These are phyloP conservation scores for Suillus variegatus DNA, from an alignment of 768 basidiomycete genomes.

Conservation along the genomic window DNA sequence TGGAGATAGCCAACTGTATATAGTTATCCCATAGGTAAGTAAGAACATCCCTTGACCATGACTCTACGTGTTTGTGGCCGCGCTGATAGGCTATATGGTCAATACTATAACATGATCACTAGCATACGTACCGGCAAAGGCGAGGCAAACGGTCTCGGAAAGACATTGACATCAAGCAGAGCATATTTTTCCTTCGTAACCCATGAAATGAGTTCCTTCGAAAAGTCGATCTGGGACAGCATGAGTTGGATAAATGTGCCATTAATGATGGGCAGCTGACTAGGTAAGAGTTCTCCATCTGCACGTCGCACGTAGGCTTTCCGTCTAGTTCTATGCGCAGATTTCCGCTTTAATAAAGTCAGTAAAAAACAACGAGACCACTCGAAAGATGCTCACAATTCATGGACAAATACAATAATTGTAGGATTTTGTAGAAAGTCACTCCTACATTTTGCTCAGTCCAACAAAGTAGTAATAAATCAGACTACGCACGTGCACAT, in stretches of 20 bases:
- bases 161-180: constrained; percentile 86
- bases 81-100: not conserved
- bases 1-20: constrained; percentile 64
- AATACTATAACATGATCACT: not conserved
- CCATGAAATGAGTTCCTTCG: constrained; percentile 80
- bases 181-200: constrained; percentile 63
- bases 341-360: constrained; percentile 65
- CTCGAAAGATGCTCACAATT: constrained; percentile 67
- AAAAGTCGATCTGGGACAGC: constrained; percentile 75
- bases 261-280: constrained; percentile 40
- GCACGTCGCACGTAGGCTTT: constrained; percentile 67
- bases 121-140: constrained; percentile 12
- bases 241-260: not conserved
- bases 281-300: constrained; percentile 82
- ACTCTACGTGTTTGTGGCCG: constrained; percentile 5
- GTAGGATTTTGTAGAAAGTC: constrained; percentile 80
- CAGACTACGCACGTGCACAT: constrained; percentile 80
- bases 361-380: not conserved
- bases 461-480: not conserved
- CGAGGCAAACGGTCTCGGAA: constrained; percentile 52
- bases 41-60: constrained; percentile 52
- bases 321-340: constrained; percentile 82
- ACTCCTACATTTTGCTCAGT: constrained; percentile 42
- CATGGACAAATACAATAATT: constrained; percentile 87
- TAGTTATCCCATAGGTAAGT: constrained; percentile 97